A percentile compares a stretch with the other conserved stretches of the same genome.
Conservation (phyloP, 164 flowering plant genomes). For the Chimonanthus praecox region DNA sequence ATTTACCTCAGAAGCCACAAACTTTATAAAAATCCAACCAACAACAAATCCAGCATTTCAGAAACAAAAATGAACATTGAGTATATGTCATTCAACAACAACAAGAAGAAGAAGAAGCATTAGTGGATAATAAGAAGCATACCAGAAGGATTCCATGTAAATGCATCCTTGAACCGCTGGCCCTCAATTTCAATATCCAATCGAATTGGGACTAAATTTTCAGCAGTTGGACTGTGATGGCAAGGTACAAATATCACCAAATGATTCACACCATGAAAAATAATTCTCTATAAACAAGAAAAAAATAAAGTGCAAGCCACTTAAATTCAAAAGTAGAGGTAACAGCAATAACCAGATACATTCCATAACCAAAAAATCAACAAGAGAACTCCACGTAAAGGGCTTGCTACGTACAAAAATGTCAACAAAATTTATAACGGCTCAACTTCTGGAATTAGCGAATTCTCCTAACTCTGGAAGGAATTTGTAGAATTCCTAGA, state of each 20-base stretch:
- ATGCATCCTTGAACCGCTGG: slow-evolving; percentile 67
- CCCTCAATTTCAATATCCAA: slow-evolving; percentile 85
- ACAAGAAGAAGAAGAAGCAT: too few species aligned
- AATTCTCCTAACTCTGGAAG: too few species aligned
- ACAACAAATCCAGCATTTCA: too few species aligned
- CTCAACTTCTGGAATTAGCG: too few species aligned
- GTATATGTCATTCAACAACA: too few species aligned
- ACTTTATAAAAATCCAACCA: too few species aligned
- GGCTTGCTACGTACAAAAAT: too few species aligned
- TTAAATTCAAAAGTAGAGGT: neutral
- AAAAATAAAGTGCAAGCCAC: neutral
- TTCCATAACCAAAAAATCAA: neutral
- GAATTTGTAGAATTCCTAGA: too few species aligned
- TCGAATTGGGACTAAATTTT: slow-evolving; percentile 78
- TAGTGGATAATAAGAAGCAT: neutral
- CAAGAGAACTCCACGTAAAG: neutral
- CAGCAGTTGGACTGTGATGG: slow-evolving; percentile 66
- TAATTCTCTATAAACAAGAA: neutral
- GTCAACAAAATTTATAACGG: too few species aligned
- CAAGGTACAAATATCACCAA: neutral
- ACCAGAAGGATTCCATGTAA: slow-evolving; percentile 95
- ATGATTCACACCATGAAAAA: neutral
- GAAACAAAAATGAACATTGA: too few species aligned
- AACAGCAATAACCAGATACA: neutral
- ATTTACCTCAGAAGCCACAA: too few species aligned